Conservation (phyloP, 2,329 filamentous ascomycete genomes). For the Allantophomopsis lycopodina region DNA sequence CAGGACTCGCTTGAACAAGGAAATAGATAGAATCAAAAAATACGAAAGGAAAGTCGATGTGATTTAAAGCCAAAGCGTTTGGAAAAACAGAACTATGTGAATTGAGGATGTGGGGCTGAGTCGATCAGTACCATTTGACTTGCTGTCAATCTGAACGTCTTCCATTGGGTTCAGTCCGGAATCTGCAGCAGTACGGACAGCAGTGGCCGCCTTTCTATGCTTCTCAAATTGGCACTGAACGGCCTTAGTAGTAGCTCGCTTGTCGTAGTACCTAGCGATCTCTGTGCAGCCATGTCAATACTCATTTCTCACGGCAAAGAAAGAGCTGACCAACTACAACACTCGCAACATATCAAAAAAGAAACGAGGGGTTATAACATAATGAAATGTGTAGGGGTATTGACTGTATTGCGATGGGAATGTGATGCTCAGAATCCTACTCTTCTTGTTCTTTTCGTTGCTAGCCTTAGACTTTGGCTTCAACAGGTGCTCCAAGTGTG, state of each 20-base stretch:
- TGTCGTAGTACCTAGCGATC: slow-evolving; percentile 33
- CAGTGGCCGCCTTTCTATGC: slow-evolving; percentile 11
- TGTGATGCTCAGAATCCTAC: neutral
- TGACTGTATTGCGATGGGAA: too few species aligned
- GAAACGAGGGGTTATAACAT: slow-evolving; percentile 1
- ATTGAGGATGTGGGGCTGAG: neutral
- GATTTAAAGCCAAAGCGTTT: too few species aligned
- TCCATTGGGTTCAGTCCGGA: neutral
- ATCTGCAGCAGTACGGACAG: slow-evolving; percentile 5
- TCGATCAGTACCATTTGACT: too few species aligned
- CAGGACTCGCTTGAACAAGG: slow-evolving; percentile 5
- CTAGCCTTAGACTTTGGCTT: too few species aligned
- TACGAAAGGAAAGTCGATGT: neutral
- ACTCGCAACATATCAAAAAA: neutral
- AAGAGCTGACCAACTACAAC: neutral
- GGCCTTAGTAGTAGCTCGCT: slow-evolving; percentile 13
- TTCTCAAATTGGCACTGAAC: slow-evolving; percentile 10
- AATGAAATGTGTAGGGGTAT: neutral
- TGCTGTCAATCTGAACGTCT: too few species aligned
- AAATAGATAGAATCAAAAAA: neutral
- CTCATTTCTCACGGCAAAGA: neutral
- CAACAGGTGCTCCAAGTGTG: too few species aligned
- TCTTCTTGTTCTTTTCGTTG: neutral
- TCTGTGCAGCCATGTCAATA: slow-evolving; percentile 24
- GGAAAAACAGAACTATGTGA: too few species aligned